A percentile compares a stretch with the other conserved stretches of the same genome.
These are phyloP conservation scores for Bruguiera hainesii DNA, from an alignment of 441 rosid species.

Conservation along the genomic window DNA sequence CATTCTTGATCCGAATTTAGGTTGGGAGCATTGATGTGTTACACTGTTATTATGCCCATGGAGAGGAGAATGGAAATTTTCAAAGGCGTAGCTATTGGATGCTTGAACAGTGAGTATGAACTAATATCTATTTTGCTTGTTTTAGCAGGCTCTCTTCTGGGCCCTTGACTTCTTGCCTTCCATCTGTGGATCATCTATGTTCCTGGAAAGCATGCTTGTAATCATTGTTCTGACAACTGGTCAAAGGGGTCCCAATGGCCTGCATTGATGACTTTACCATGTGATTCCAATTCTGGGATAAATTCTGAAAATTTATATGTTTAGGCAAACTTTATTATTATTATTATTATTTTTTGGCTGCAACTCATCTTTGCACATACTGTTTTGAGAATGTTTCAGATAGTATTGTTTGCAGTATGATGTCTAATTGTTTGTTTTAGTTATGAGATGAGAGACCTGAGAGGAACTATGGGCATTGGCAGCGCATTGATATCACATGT, in stretches of 20 bases:
- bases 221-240: neutral
- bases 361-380: neutral
- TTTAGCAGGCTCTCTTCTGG: neutral
- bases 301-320: neutral
- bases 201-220: neutral
- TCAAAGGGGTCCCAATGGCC: neutral
- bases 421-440: too few relatives aligned
- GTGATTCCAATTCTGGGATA: neutral
- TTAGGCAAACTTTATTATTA: neutral
- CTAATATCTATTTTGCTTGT: neutral
- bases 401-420: neutral
- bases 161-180: neutral
- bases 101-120: constrained; percentile 87
- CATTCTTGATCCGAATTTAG: constrained; percentile 39
- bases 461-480: neutral
- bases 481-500: neutral
- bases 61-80: constrained; percentile 82
- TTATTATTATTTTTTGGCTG: neutral
- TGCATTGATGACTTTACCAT: neutral
- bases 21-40: constrained; percentile 87
- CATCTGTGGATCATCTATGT: neutral
- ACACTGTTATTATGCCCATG: constrained; percentile 98
- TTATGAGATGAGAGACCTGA: neutral
- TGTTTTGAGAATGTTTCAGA: neutral
- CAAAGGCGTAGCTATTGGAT: constrained; percentile 97